Evolutionary conservation across 352 stramenopile genomes (phyloP), one percentile per base, ranked within the genome.

Genomic region (Sclerospora graminicola): DNA sequence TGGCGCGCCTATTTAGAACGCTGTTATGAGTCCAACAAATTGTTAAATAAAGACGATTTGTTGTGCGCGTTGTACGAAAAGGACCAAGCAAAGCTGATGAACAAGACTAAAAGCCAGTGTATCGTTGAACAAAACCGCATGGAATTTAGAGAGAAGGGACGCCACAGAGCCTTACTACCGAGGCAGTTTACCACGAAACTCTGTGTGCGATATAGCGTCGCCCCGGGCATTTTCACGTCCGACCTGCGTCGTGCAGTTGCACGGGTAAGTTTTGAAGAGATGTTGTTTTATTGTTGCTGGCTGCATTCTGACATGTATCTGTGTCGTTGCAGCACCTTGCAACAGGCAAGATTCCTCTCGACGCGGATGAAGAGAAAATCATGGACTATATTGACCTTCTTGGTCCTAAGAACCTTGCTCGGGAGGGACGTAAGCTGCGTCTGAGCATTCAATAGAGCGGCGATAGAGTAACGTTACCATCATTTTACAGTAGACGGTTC

Each of bases 101-200:
- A 48, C 8, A 65, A 69, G 32, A 66, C 45, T 14, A 69, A 76
- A 46, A 66, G 63, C 5, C 72, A 79, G 31, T 52, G 49, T 9
- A 72, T 69, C 16, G 50, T 80, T 9, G 48, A 81, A 41, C 55
- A 78, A 29, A 84, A 85, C 45, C 69, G 66, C 27, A 34, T 67
- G 5, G 57, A 52, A 1, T 51, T 68, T 11, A 44, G 56, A 28
- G 38, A 72, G 14, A 64, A 59, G 9, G 74, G 66, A 7, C 54
- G 52, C 15, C 65, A 69, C 38, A 60, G 74, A 13, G 65, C 67
- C 0, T 44, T 85, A 21, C 43, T 91, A 9, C 79, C 80, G 5
- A 72, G 66, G 6, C 76, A 86, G 46, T 89, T 91, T 38, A 76
- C 75, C 0, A 91, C 80, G 8, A 84, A 82, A 48, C 58, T 91